These are phyloP conservation scores for Nicotiana obtusifolia DNA, from an alignment of 257 asterid genomes.

Conservation along the genomic window DNA sequence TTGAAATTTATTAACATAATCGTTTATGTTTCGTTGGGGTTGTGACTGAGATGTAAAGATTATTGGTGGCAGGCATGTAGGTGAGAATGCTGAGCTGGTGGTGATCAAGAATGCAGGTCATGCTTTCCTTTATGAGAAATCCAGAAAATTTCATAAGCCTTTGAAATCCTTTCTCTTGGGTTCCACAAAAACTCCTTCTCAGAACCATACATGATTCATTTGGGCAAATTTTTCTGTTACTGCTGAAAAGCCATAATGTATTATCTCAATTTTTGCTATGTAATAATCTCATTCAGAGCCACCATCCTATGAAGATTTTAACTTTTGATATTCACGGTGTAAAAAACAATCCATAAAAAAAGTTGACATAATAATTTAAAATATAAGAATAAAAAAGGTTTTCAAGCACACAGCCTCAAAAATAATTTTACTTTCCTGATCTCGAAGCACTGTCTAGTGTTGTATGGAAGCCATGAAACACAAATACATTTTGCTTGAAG, in stretches of 20 bases:
- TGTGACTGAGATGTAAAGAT: background rate
- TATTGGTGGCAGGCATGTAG: slow-evolving; percentile 47
- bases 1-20: background rate
- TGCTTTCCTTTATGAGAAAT: slow-evolving; percentile 46
- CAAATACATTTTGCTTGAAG: too few species aligned
- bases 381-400: background rate
- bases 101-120: slow-evolving; percentile 64
- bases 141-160: slow-evolving; percentile 44
- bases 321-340: background rate
- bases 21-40: background rate
- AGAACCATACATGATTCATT: background rate
- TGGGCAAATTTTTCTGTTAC: background rate
- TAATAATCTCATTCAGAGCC: background rate
- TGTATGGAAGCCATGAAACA: too few species aligned
- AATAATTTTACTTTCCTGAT: too few species aligned
- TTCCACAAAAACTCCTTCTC: background rate
- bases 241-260: background rate
- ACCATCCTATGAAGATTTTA: background rate
- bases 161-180: slow-evolving; percentile 46
- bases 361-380: too few species aligned
- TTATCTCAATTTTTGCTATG: background rate
- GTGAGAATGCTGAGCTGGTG: slow-evolving; percentile 41
- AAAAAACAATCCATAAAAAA: too few species aligned
- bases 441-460: too few species aligned
- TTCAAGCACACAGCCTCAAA: background rate